Evolutionary conservation across 2,329 filamentous ascomycete species (phyloP), one percentile per base, ranked within the genome.

Genomic region (Xylariaceae sp.): DNA sequence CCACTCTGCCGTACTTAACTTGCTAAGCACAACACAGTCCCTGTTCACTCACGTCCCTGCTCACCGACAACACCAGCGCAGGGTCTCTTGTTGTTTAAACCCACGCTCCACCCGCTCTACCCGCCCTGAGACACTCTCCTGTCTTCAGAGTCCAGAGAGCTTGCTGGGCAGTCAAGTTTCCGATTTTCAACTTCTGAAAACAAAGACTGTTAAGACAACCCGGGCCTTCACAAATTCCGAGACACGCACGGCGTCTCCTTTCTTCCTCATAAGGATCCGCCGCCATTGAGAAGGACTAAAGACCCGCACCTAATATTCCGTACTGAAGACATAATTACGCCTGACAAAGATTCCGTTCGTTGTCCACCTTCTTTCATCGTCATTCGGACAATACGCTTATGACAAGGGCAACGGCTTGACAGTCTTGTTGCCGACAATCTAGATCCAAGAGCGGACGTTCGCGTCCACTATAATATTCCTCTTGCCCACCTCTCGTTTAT

Each of bases 301-400:
- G 49, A 11, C 44, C 34, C 48, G 8, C 17, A 53, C 55, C n/a
- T 45, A 50, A 30, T 30, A 30, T 30, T 30, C 13, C 3, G n/a
- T 23, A 54, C 15, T 56, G 58, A 55, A 50, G 41, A 57, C 56
- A 60, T 65, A 64, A 61, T 52, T 50, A 17, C 23, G 44, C 17
- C 11, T 52, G 37, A 61, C 63, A 70, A 70, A 67, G 66, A 63
- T 57, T 47, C 49, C 41, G 13, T 47, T 41, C 48, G 30, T 56
- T 45, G 13, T 47, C 35, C 37, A 37, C 1, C 48, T 48, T 30
- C 55, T 6, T 51, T 62, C 35, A 61, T 69, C 67, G 60, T 67
- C 60, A 55, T 60, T 35, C 49, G 56, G 48, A 72, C 68, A 72
- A 72, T 72, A 69, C 64, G 61, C 66, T 72, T 58, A 66, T 72